These are phyloP conservation scores for Lecanosticta acicola DNA, from an alignment of 2,329 filamentous ascomycete species.

Conservation along the genomic window DNA sequence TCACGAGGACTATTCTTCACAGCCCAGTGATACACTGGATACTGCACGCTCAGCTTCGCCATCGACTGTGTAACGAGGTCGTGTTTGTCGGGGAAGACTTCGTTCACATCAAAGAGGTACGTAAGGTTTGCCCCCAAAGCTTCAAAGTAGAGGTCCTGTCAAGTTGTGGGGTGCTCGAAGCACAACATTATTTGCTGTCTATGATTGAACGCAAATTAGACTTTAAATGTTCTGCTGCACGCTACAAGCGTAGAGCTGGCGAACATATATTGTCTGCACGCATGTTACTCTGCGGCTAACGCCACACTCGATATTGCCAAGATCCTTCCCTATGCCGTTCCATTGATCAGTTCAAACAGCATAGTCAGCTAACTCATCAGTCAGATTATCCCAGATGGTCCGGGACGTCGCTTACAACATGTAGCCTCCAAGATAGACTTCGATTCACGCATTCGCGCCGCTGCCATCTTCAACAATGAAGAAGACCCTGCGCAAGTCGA, in stretches of 20 bases:
- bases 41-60: conserved; percentile 71
- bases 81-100: conserved; percentile 79
- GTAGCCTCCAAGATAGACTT: conserved; percentile 77
- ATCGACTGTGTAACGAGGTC: conserved; percentile 67
- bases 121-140: too few relatives aligned
- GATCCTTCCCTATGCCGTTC: background rate
- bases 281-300: too few relatives aligned
- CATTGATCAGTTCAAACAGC: too few relatives aligned
- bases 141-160: too few relatives aligned
- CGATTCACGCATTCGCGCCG: conserved; percentile 69
- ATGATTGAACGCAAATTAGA: too few relatives aligned
- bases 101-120: conserved; percentile 39
- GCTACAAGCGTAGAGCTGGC: too few relatives aligned
- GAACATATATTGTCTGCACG: too few relatives aligned
- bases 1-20: conserved; percentile 71
- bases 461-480: conserved; percentile 60
- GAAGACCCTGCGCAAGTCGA: conserved; percentile 35
- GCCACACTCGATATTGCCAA: too few relatives aligned
- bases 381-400: conserved; percentile 64
- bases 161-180: too few relatives aligned
- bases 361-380: too few relatives aligned
- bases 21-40: conserved; percentile 73
- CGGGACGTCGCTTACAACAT: conserved; percentile 64
- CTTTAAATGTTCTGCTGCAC: too few relatives aligned
- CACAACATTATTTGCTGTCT: too few relatives aligned